Base-by-base conservation (phyloP, 108 stramenopile species). In the Stephanodiscus triporus region DNA sequence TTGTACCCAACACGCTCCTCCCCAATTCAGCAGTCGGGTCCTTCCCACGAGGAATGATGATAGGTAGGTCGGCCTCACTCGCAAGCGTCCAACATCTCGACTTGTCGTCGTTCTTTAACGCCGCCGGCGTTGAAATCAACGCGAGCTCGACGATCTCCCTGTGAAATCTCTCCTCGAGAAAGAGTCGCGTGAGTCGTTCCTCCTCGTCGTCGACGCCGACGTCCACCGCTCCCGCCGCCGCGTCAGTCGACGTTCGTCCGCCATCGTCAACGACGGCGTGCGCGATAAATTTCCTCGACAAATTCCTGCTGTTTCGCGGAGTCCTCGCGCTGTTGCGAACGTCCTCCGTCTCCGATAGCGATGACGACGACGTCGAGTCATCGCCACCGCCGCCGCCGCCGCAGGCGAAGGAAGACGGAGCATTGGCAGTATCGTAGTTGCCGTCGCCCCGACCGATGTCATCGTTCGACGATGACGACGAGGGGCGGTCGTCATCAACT, bases 131-230 rank as follows among this genome's bases (percentile, higher is more conserved):
- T 1, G 48, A 42, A 20, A 60, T 6, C 16, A 79, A 13, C 50
- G 60, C 51, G 43, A 79, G 68, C 17, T 85, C 66, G 19, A 92
- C 82, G 60, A 94, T 91, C 83, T 94, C 93, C 53, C 93, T 70
- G 37, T 88, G 73, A 63, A 94, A 91, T 68, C 93, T 75, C 80
- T 94, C 85, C 75, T 37, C 49, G 37, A 55, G 66, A 54, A 68
- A 58, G 9, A 19, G 23, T 50, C 23, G 43, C n/a, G n/a, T n/a
- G n/a, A n/a, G n/a, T n/a, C n/a, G n/a, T n/a, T n/a, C n/a, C n/a
- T n/a, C n/a, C n/a, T n/a, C n/a, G n/a, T n/a, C n/a, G n/a, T n/a
- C n/a, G n/a, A n/a, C n/a, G n/a, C n/a, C n/a, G n/a, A n/a, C n/a
- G n/a, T n/a, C n/a, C 68, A n/a, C n/a, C n/a, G n/a, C n/a, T n/a